phyloP scores from a whole-genome alignment of 148 eudicot genomes.

The Nyssa sinensis region DNA sequence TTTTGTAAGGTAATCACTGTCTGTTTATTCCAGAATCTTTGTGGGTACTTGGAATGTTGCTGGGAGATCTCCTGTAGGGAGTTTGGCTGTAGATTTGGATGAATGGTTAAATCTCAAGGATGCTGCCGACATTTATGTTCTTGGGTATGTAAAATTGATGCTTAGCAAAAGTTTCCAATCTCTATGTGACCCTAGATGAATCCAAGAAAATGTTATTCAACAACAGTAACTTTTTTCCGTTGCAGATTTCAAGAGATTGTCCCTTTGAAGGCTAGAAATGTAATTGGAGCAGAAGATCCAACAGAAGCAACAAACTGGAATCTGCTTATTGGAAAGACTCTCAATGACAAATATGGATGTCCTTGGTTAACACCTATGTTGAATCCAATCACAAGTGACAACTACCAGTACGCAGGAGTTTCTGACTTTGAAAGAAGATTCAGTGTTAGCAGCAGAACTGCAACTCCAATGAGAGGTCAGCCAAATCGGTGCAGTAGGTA shows the following conservation, averaged over 20 bases:
- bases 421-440: slow-evolving; percentile 19
- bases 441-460: slow-evolving; percentile 12
- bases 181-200: slow-evolving; percentile 1
- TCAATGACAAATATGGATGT: slow-evolving; percentile 69
- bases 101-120: slow-evolving; percentile 63
- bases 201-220: background rate
- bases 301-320: slow-evolving; percentile 62
- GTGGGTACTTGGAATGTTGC: slow-evolving; percentile 78
- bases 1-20: background rate
- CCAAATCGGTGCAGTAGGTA: slow-evolving; percentile 26
- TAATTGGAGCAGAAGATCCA: slow-evolving; percentile 54
- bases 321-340: slow-evolving; percentile 62
- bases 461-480: slow-evolving; percentile 31
- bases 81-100: slow-evolving; percentile 58
- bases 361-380: slow-evolving; percentile 68
- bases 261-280: slow-evolving; percentile 44
- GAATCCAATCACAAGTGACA: slow-evolving; percentile 40
- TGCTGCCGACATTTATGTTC: slow-evolving; percentile 59
- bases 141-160: slow-evolving; percentile 40
- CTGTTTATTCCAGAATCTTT: slow-evolving; percentile 38
- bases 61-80: slow-evolving; percentile 57
- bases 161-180: background rate
- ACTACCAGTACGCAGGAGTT: slow-evolving; percentile 29
- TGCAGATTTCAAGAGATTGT: slow-evolving; percentile 67
- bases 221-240: background rate